Evolutionary conservation across 768 basidiomycete genomes (phyloP), one percentile per base, ranked within the genome.

Genomic region (Suillus clintonianus): DNA sequence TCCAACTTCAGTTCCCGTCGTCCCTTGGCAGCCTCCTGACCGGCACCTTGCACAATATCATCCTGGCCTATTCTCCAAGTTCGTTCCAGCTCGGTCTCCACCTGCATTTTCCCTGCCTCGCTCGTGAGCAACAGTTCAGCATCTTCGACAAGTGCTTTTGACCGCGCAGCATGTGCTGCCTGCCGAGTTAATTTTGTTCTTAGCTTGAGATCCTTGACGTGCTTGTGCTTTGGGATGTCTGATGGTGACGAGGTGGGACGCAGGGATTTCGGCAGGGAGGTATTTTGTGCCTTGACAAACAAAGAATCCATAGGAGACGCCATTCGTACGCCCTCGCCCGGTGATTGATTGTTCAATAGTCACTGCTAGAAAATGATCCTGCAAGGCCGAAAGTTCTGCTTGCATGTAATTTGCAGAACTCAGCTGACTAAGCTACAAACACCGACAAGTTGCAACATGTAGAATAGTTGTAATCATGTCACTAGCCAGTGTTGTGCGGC

Each of bases 51-150:
- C 13, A 80, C 78, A 64, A 99, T 90, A 64, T 96, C 95, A 9
- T 82, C 80, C 78, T 99, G 97, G 0, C 85, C 81, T 9, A 95
- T 83, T 63, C 93, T 82, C 95, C 95, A 99, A 8, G 97, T 98
- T 71, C 86, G 77, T 72, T 99, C 97, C 77, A 98, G 82, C 60
- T 86, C 87, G 3, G 83, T 86, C 68, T 96, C 94, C 22, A 85
- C 85, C 72, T 90, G 85, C 62, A 98, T 86, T 61, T 81, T 77
- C 1, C 96, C 96, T 1, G 78, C 81, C 13, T 92, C 91, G 43
- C 86, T 89, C 50, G 82, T 79, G 62, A 88, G 76, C n/a, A 93
- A 79, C 68, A 91, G 78, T 58, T 89, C 89, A 24, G 90, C 87
- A 79, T 94, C 91, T 56, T 90, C 78, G 58, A 89, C 67, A 19